Conservation (phyloP, 2,329 filamentous ascomycete genomes). For the Celoporthe dispersa region DNA sequence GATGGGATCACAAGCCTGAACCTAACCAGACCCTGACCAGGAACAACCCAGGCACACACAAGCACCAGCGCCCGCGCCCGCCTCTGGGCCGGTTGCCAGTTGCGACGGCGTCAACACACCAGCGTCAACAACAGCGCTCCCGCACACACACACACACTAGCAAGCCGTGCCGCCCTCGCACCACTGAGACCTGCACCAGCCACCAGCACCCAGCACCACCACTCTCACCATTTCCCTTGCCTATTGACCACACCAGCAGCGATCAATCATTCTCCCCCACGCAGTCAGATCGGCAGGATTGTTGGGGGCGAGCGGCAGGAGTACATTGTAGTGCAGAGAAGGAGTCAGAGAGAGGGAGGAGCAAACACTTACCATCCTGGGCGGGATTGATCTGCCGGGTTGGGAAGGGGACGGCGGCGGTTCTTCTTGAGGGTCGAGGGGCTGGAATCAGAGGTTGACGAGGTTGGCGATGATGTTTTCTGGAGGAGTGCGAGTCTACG, state of each 20-base stretch:
- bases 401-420: not conserved
- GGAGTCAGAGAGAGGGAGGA: not conserved
- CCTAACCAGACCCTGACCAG: not conserved
- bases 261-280: not conserved
- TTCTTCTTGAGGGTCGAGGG: not conserved
- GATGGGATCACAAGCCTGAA: constrained; percentile 23
- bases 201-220: not conserved
- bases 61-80: constrained; percentile 5
- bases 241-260: not conserved
- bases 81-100: constrained; percentile 7
- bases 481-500: constrained; percentile 26
- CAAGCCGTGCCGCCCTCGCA: not conserved
- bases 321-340: not conserved
- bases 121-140: not conserved
- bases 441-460: constrained; percentile 18
- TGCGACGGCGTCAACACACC: constrained; percentile 16
- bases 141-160: not conserved
- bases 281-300: not conserved
- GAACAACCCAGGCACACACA: not conserved
- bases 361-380: constrained; percentile 1
- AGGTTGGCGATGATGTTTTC: constrained; percentile 36
- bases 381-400: not conserved
- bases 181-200: not conserved
- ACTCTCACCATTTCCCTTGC: not conserved
- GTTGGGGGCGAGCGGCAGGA: not conserved